These are phyloP conservation scores for Chaetomiaceae sp. DNA, from an alignment of 2,329 filamentous ascomycete species.

Conservation along the genomic window DNA sequence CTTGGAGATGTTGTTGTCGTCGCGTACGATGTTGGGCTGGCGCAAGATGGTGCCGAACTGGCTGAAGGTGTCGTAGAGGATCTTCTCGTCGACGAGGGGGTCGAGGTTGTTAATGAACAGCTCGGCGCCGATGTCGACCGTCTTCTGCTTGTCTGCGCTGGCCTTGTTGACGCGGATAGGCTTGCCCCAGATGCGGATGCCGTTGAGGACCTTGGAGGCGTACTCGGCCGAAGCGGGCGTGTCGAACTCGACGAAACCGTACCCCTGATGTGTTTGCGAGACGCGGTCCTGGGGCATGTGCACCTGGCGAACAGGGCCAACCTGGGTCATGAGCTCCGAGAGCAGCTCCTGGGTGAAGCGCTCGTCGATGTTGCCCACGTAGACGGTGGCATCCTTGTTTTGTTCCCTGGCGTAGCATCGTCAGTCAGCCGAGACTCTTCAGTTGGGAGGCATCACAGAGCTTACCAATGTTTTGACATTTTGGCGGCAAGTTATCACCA, in stretches of 20 bases:
- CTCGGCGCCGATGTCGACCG: conserved; percentile 90
- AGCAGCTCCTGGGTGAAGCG: conserved; percentile 84
- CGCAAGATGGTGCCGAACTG: conserved; percentile 83
- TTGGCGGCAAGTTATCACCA: neutral
- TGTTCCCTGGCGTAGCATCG: conserved; percentile 63
- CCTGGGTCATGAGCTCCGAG: conserved; percentile 98
- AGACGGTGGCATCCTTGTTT: conserved; percentile 96
- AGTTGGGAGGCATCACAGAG: neutral
- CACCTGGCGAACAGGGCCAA: conserved; percentile 94
- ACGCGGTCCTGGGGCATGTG: conserved; percentile 98
- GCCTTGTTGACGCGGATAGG: conserved; percentile 95
- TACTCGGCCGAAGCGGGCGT: conserved; percentile 95
- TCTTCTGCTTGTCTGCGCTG: conserved; percentile 86
- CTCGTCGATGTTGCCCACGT: conserved; percentile 98
- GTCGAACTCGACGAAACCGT: conserved; percentile 98
- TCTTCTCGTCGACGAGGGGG: conserved; percentile 89
- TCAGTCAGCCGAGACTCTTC: neutral
- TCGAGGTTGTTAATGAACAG: conserved; percentile 96
- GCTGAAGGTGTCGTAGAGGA: conserved; percentile 89
- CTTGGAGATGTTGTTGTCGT: conserved; percentile 83
- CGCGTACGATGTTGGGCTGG: conserved; percentile 85
- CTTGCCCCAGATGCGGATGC: conserved; percentile 87
- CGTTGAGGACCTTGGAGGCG: conserved; percentile 93
- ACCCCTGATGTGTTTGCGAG: conserved; percentile 93
- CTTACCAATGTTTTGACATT: conserved; percentile 33